phyloP scores from a whole-genome alignment of 805 yeast species.

The Huiozyma sinensis region DNA sequence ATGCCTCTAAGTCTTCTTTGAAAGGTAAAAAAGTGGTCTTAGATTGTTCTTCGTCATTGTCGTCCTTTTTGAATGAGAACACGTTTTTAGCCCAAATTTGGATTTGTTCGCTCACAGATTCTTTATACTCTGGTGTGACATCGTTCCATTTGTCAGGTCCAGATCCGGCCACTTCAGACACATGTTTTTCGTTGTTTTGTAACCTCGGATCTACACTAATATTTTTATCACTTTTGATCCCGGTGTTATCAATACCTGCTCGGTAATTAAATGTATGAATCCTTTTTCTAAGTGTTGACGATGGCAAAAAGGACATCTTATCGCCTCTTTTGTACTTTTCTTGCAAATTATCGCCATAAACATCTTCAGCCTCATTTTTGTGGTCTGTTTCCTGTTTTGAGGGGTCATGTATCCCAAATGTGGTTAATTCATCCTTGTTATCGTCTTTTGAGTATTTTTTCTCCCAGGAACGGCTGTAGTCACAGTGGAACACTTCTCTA shows the following conservation, averaged over 20 bases:
- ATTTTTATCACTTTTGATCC: conserved; percentile 73
- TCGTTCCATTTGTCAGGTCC: conserved; percentile 56
- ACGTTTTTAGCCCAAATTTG: conserved; percentile 45
- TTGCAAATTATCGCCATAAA: not conserved
- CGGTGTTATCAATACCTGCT: conserved; percentile 80
- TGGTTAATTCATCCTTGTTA: conserved; percentile 2
- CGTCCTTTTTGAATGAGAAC: conserved; percentile 22
- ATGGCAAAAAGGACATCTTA: not conserved
- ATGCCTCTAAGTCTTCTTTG: conserved; percentile 43
- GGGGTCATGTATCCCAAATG: not conserved
- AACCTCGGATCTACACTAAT: conserved; percentile 76
- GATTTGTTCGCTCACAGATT: conserved; percentile 45
- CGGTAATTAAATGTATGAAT: conserved; percentile 67
- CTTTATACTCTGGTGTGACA: conserved; percentile 39
- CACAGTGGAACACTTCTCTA: conserved; percentile 46
- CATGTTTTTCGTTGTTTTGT: conserved; percentile 52
- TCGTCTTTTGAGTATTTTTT: conserved; percentile 33
- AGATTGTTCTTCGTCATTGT: conserved; percentile 12
- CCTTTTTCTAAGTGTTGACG: not conserved
- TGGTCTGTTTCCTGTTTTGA: too few species aligned
- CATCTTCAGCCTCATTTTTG: not conserved
- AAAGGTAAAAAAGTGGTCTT: conserved; percentile 39
- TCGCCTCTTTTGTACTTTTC: conserved; percentile 6
- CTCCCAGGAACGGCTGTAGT: conserved; percentile 35
- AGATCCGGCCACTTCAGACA: conserved; percentile 62